Evolutionary conservation across 2,329 filamentous ascomycete genomes (phyloP).

Genomic region (Penicillium capsulatum): DNA sequence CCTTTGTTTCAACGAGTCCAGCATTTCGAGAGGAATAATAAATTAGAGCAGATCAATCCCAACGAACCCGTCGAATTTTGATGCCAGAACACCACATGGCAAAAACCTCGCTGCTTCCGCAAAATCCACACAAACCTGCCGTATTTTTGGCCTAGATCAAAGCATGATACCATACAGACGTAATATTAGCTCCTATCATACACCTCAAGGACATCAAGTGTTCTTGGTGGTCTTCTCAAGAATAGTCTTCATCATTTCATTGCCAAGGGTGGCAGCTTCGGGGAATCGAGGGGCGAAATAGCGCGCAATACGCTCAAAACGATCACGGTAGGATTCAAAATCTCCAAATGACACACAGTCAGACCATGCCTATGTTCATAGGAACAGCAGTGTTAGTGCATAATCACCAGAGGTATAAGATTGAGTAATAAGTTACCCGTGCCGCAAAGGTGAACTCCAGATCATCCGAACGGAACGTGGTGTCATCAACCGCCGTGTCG

Average conservation of each 20-base stretch:
- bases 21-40: no score
- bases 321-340: constrained; percentile 86
- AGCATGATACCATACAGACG: constrained; percentile 3
- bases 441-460: constrained; percentile 97
- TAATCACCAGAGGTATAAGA: not conserved
- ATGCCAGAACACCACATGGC: no score
- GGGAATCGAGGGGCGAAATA: constrained; percentile 90
- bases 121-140: not conserved
- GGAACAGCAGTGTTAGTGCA: constrained; percentile 1
- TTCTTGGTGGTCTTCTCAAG: constrained; percentile 63
- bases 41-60: no score
- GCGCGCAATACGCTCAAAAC: constrained; percentile 82
- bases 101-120: no score
- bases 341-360: constrained; percentile 87
- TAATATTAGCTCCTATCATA: constrained; percentile 3
- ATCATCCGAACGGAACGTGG: constrained; percentile 90
- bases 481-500: constrained; percentile 79
- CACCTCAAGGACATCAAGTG: constrained; percentile 7
- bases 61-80: no score
- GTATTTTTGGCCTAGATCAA: not conserved
- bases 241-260: constrained; percentile 96
- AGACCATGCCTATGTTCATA: constrained; percentile 68
- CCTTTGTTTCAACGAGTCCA: no score
- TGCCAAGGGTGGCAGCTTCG: constrained; percentile 81
- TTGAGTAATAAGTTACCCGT: constrained; percentile 48